Evolutionary conservation across 2,329 filamentous ascomycete genomes (phyloP).

Genomic region (Macrophomina pseudophaseolina): DNA sequence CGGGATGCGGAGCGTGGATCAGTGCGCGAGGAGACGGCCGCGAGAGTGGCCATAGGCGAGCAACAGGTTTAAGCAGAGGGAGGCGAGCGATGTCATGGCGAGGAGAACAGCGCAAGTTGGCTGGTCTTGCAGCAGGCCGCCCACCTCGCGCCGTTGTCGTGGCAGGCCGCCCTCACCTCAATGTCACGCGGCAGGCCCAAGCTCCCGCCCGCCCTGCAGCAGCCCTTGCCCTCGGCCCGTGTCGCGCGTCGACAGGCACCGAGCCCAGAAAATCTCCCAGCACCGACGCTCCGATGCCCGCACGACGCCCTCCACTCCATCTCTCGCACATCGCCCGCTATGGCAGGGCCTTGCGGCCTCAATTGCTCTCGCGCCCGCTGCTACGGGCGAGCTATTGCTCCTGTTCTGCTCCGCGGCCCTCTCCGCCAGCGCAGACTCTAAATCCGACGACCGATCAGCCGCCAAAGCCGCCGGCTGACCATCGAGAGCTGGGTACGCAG

Average conservation of each 20-base stretch:
- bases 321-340: conserved; percentile 26
- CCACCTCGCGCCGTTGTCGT: conserved; percentile 8
- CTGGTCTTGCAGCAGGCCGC: not conserved
- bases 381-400: conserved; percentile 37
- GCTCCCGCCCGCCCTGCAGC: conserved; percentile 15
- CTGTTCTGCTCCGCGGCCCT: conserved; percentile 39
- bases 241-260: not conserved
- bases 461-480: conserved; percentile 51
- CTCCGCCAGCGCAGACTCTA: conserved; percentile 29
- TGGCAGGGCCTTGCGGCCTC: not conserved
- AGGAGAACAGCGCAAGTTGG: not conserved
- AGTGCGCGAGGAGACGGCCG: not conserved
- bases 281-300: conserved; percentile 37
- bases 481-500: conserved; percentile 55
- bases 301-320: conserved; percentile 35
- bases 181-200: conserved; percentile 21
- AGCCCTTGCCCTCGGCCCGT: not conserved
- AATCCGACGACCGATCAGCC: conserved; percentile 33
- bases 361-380: conserved; percentile 7
- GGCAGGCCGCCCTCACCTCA: not conserved
- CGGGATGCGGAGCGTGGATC: not conserved
- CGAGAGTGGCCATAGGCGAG: conserved; percentile 1
- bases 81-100: conserved; percentile 8
- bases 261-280: not conserved
- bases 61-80: not conserved